These are phyloP conservation scores for Ustilago shanxiensis DNA, from an alignment of 1,284 basidiomycete genomes.

Conservation along the genomic window DNA sequence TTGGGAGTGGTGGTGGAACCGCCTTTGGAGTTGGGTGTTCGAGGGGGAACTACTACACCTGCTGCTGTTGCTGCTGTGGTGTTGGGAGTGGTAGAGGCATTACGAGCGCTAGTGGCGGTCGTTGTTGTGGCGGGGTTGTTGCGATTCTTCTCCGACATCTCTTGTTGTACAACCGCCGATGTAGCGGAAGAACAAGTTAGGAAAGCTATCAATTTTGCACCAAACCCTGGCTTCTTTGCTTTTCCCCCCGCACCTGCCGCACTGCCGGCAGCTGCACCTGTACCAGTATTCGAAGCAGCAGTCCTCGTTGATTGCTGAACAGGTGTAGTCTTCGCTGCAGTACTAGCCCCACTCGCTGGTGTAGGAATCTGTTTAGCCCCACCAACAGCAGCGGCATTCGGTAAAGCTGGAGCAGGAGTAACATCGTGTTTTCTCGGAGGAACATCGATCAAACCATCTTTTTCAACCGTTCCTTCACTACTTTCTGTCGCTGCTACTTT, in stretches of 20 bases:
- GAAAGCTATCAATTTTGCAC: conserved; percentile 43
- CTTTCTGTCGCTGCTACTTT: conserved; percentile 17
- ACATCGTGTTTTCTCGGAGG: conserved; percentile 24
- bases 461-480: conserved; percentile 43
- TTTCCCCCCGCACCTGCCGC: conserved; percentile 2
- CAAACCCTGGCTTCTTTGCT: conserved; percentile 28
- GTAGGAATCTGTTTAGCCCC: background rate
- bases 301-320: background rate
- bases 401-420: background rate
- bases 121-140: conserved; percentile 5
- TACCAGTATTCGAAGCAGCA: too few species aligned
- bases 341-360: background rate
- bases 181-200: conserved; percentile 54
- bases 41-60: conserved; percentile 16
- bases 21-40: conserved; percentile 34
- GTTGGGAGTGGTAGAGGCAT: background rate
- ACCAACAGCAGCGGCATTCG: background rate
- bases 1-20: background rate
- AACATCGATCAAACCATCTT: conserved; percentile 37
- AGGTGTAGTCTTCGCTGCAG: conserved; percentile 10
- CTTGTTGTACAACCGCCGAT: conserved; percentile 27
- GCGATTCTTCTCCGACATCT: conserved; percentile 46
- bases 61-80: background rate
- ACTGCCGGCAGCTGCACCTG: background rate
- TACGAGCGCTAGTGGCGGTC: conserved; percentile 11